Evolutionary conservation across 352 stramenopile genomes (phyloP), one percentile per base, ranked within the genome.

Genomic region (Achlya hypogyna): DNA sequence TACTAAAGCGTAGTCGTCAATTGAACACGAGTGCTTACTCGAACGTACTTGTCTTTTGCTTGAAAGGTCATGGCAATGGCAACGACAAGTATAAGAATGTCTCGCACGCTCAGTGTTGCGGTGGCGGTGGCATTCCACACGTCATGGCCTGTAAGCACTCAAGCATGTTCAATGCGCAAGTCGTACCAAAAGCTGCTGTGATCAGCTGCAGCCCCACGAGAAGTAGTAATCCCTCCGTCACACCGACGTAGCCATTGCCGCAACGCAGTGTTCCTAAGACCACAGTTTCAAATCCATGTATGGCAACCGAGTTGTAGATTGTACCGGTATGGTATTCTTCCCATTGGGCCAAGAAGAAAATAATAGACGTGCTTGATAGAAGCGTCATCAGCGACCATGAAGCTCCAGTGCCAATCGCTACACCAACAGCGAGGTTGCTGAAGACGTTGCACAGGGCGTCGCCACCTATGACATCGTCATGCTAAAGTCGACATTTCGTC

Each of bases 271-370:
- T 45, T 10, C 38, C 38, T 45, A 18, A 1, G n/a, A 3, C 2
- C 14, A 9, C 12, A 16, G 34, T 14, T 6, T 42, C 34, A 42
- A 6, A 42, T 42, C 14, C 34, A 14, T 14, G 14, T 42, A 14
- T 45, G 12, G 38, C 4, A 18, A n/a, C 6, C 38, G 6, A 45
- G 38, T 18, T 45, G 2, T 10, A 45, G 12, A 3, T 93, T 51
- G 91, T 83, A 31, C 85, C 85, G 51, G 85, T 94, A 74, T 94
- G 85, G 73, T 94, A 94, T 73, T 94, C 85, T 58, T 94, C 83
- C 53, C 85, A 94, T 59, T 94, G 85, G 45, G 85, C 85, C 62
- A 91, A 71, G 74, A 91, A 94, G 68, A 94, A 94, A 51, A 79
- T 73, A 51, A 87, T 82, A 23, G 76, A 94, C 22, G 91, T 79